A percentile compares a stretch with the other conserved stretches of the same genome.
These are phyloP conservation scores for Cladobotryum mycophilum DNA, from an alignment of 2,329 filamentous ascomycete species.

Conservation along the genomic window DNA sequence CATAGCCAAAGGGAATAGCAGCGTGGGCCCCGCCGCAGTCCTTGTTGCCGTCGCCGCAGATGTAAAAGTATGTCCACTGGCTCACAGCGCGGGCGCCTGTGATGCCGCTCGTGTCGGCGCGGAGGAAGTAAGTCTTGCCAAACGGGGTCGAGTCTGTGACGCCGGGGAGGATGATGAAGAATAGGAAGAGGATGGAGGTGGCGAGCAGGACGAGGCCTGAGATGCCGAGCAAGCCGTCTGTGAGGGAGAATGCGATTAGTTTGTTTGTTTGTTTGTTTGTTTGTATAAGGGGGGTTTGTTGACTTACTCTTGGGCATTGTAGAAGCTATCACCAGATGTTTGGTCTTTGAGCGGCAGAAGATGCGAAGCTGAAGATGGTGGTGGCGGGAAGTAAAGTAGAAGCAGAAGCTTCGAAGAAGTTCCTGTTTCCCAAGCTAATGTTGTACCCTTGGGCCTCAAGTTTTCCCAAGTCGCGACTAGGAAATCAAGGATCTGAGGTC, in stretches of 20 bases:
- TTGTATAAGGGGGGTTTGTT: not conserved
- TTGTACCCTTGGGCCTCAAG: too few relatives aligned
- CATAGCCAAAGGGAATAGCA: conserved; percentile 67
- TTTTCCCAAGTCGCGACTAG: too few relatives aligned
- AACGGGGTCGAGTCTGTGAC: conserved; percentile 48
- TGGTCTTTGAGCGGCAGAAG: too few relatives aligned
- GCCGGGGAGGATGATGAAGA: conserved; percentile 54
- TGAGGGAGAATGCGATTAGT: conserved; percentile 1
- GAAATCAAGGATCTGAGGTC: conserved; percentile 1
- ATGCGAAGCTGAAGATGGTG: not conserved
- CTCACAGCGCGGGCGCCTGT: conserved; percentile 59
- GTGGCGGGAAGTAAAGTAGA: not conserved
- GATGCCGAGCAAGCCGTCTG: conserved; percentile 37
- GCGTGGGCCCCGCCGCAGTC: conserved; percentile 59
- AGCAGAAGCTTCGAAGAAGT: not conserved
- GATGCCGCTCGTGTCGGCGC: conserved; percentile 69
- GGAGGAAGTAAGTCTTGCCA: conserved; percentile 77
- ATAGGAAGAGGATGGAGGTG: conserved; percentile 47
- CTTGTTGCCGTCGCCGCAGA: conserved; percentile 61
- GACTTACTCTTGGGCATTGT: conserved; percentile 16
- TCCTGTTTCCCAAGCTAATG: not conserved
- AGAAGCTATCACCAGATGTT: not conserved
- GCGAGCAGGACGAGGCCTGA: conserved; percentile 43
- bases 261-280: too few relatives aligned
- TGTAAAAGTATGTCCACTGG: conserved; percentile 87